These are phyloP conservation scores for Begonia fuchsioides DNA, from an alignment of 306 rosid genomes.

Conservation along the genomic window DNA sequence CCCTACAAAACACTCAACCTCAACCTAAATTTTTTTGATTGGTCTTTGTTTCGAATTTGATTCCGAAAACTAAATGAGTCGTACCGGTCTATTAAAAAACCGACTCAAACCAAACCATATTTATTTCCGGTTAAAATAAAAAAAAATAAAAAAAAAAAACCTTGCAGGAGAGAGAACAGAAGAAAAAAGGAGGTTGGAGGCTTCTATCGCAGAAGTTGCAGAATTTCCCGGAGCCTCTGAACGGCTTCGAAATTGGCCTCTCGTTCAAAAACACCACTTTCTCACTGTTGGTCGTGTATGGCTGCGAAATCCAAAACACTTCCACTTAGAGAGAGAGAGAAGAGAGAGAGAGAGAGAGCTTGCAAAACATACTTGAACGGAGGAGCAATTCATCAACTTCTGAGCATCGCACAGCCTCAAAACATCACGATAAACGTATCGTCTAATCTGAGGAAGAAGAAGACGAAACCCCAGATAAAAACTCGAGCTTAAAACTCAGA, in stretches of 20 bases:
- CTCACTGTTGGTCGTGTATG: conserved; percentile 76
- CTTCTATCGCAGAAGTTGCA: conserved; percentile 79
- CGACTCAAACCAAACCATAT: too few relatives aligned
- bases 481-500: not conserved
- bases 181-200: conserved; percentile 65
- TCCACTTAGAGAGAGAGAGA: not conserved
- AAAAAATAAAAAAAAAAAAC: too few relatives aligned
- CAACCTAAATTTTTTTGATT: too few relatives aligned
- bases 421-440: conserved; percentile 76
- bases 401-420: conserved; percentile 58
- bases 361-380: conserved; percentile 49
- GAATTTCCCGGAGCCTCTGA: conserved; percentile 61
- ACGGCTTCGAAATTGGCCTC: conserved; percentile 53
- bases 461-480: not conserved
- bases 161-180: conserved; percentile 92
- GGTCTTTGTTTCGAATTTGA: too few relatives aligned
- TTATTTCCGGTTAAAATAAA: too few relatives aligned
- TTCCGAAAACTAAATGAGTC: too few relatives aligned
- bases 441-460: conserved; percentile 42
- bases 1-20: too few relatives aligned
- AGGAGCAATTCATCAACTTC: conserved; percentile 55
- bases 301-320: conserved; percentile 19
- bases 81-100: too few relatives aligned
- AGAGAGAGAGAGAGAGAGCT: not conserved
- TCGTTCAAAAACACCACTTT: conserved; percentile 81